These are phyloP conservation scores for Tillandsia leiboldiana DNA, from an alignment of 176 grass and related monocot genomes.

Conservation along the genomic window DNA sequence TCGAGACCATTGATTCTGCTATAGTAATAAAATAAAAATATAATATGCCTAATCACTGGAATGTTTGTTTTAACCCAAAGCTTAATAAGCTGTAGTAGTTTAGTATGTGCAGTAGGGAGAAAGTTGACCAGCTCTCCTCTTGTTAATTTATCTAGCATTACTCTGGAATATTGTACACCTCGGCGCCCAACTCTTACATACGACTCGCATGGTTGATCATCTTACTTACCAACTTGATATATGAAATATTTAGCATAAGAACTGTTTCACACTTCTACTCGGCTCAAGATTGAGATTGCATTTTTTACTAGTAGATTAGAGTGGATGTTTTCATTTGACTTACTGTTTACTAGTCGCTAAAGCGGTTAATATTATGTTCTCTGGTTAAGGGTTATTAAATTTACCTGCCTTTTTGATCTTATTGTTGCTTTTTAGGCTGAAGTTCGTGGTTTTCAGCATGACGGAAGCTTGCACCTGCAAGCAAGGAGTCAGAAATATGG, in stretches of 20 bases:
- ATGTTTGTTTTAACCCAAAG: neutral
- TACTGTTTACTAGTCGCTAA: too few species aligned
- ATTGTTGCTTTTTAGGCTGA: conserved; percentile 51
- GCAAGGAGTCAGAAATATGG: conserved; percentile 99
- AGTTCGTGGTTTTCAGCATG: conserved; percentile 90
- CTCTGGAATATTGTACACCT: neutral
- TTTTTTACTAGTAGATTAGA: neutral
- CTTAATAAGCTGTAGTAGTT: too few species aligned
- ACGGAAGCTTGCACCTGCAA: conserved; percentile 90
- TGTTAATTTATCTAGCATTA: neutral
- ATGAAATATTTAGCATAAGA: neutral
- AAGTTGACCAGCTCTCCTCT: neutral
- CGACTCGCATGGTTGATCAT: neutral
- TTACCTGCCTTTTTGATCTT: conserved; percentile 1
- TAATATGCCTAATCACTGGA: too few species aligned
- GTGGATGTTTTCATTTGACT: neutral
- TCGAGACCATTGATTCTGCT: neutral
- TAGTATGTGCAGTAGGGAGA: neutral
- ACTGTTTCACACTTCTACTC: neutral
- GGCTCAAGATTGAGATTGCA: neutral
- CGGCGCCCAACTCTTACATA: neutral
- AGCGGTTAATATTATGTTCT: too few species aligned
- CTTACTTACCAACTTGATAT: neutral
- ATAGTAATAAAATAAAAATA: neutral
- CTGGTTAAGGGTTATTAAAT: conserved; percentile 1